Conservation (phyloP, 306 rosid species). For the Castanea mollissima region DNA sequence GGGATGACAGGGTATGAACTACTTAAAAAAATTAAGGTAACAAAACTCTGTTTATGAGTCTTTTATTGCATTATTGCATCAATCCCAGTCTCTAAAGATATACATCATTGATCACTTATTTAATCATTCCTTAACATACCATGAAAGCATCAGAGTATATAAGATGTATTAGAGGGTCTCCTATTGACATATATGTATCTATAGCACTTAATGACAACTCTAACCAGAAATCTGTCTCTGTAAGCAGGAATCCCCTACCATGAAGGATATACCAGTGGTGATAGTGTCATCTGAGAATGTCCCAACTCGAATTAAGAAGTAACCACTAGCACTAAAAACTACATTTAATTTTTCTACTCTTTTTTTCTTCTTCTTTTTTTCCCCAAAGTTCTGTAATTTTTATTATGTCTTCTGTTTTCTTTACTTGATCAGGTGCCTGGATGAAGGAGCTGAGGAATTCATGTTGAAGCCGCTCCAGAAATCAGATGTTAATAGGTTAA, state of each 20-base stretch:
- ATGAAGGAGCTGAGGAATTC: slow-evolving; percentile 38
- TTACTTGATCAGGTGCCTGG: slow-evolving; percentile 26
- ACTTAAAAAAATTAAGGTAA: slow-evolving; percentile 31
- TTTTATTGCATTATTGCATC: neutral
- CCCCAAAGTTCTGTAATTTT: too few species aligned
- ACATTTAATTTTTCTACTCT: neutral
- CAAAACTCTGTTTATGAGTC: neutral
- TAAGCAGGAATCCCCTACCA: slow-evolving; percentile 33
- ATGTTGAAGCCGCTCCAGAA: slow-evolving; percentile 30
- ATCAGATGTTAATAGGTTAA: slow-evolving; percentile 21
- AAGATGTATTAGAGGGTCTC: neutral
- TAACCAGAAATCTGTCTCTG: neutral
- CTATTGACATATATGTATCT: neutral
- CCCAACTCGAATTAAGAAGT: slow-evolving; percentile 28
- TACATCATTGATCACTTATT: neutral
- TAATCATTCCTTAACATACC: neutral
- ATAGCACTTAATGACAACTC: neutral
- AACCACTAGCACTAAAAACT: neutral
- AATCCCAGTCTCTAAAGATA: neutral
- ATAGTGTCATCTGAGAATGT: slow-evolving; percentile 28
- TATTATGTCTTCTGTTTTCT: neutral
- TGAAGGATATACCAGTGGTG: slow-evolving; percentile 28
- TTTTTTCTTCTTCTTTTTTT: neutral
- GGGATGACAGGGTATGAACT: slow-evolving; percentile 37
- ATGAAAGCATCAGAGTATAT: neutral